Percentiles rank a stretch among this genome's conserved stretches.
Evolutionary conservation across 441 rosid genomes (phyloP).

Genomic region (Populus hybrid): DNA sequence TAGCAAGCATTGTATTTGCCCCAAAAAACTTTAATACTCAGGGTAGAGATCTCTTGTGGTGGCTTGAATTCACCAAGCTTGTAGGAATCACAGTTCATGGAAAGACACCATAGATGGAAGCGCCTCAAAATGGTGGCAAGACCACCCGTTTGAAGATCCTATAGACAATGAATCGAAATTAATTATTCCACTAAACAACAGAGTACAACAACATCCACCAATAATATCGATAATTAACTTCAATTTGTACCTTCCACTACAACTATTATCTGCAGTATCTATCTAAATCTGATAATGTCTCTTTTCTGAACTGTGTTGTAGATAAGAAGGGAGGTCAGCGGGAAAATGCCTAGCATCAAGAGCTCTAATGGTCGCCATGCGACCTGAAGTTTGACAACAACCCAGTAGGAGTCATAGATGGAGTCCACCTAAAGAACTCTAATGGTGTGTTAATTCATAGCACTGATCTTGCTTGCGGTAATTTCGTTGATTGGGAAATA

Average conservation of each 20-base stretch:
- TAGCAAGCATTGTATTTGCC: too few species aligned
- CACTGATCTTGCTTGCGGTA: slow-evolving; percentile 82
- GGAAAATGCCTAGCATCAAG: slow-evolving; percentile 76
- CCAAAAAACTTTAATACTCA: slow-evolving; percentile 47
- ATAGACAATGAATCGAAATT: slow-evolving; percentile 51
- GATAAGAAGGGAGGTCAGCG: slow-evolving; percentile 55
- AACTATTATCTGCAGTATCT: slow-evolving; percentile 2
- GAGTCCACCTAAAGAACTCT: slow-evolving; percentile 92
- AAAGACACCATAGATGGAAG: slow-evolving; percentile 82
- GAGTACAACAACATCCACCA: slow-evolving; percentile 45
- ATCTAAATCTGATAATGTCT: slow-evolving; percentile 17
- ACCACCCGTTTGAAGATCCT: slow-evolving; percentile 50
- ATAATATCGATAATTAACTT: slow-evolving; percentile 49
- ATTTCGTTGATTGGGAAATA: slow-evolving; percentile 15
- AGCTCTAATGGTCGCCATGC: slow-evolving; percentile 20
- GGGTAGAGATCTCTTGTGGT: slow-evolving; percentile 66
- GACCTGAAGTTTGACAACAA: slow-evolving; percentile 91
- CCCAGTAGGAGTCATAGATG: slow-evolving; percentile 86
- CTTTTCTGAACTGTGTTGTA: slow-evolving; percentile 31
- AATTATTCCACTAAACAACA: slow-evolving; percentile 58
- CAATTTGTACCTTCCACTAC: slow-evolving; percentile 4
- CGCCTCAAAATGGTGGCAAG: slow-evolving; percentile 94
- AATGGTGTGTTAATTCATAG: slow-evolving; percentile 73
- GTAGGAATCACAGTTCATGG: slow-evolving; percentile 72
- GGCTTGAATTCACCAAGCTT: slow-evolving; percentile 85